Percentiles rank a stretch among this genome's conserved stretches.
Conservation (phyloP, 257 asterid genomes). For the Scutellaria minor region DNA sequence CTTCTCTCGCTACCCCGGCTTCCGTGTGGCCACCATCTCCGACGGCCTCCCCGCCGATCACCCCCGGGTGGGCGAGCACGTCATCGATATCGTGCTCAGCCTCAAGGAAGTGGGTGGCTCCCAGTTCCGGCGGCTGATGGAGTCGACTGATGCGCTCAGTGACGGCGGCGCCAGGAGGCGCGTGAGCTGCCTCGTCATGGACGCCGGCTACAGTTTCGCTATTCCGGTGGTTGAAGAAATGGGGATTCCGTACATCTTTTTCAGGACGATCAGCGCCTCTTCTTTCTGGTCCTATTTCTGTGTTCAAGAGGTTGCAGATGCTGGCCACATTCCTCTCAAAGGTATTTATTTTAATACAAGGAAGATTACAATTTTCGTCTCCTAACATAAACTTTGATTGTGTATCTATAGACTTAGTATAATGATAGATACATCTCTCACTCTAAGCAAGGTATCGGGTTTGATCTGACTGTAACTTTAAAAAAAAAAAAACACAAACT, state of each 20-base stretch:
- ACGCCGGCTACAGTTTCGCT: constrained; percentile 51
- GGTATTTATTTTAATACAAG: constrained; percentile 28
- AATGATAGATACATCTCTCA: too few relatives aligned
- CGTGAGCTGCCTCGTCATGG: constrained; percentile 52
- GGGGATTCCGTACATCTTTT: constrained; percentile 47
- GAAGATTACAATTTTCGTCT: too few relatives aligned
- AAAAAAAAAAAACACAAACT: too few relatives aligned
- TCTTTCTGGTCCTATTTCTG: constrained; percentile 60
- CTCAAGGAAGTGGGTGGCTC: constrained; percentile 38
- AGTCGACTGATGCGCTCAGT: constrained; percentile 34
- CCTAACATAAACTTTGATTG: too few relatives aligned
- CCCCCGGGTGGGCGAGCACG: constrained; percentile 42
- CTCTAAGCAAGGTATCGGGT: too few relatives aligned
- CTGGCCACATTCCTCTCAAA: constrained; percentile 52
- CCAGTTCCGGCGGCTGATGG: constrained; percentile 45
- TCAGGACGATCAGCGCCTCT: constrained; percentile 57
- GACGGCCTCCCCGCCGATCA: constrained; percentile 60
- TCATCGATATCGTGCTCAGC: constrained; percentile 38
- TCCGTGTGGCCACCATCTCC: constrained; percentile 49
- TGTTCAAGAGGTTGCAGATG: constrained; percentile 51
- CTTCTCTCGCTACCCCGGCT: constrained; percentile 43
- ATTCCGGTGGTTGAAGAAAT: constrained; percentile 54
- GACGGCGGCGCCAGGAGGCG: constrained; percentile 37
- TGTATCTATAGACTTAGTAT: too few relatives aligned
- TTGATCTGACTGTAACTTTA: too few relatives aligned